Conservation (phyloP, 2,329 filamentous ascomycete genomes). For the Albophoma yamanashiensis region DNA sequence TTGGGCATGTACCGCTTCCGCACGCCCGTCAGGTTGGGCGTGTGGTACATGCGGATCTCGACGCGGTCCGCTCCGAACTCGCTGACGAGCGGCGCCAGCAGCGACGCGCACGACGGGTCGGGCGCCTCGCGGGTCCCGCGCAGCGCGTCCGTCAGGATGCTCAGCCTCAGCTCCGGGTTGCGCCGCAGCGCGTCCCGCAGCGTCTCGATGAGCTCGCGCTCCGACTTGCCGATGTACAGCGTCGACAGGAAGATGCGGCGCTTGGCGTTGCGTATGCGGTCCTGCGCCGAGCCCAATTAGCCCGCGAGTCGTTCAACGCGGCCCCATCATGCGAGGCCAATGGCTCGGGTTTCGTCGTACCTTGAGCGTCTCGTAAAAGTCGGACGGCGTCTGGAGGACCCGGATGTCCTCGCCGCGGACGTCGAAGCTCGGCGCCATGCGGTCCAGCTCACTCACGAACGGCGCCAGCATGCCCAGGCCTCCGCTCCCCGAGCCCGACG, state of each 20-base stretch:
- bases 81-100: conserved; percentile 70
- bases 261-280: conserved; percentile 72
- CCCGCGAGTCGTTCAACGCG: not conserved
- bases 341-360: conserved; percentile 31
- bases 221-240: conserved; percentile 88
- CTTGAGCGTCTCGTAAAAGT: conserved; percentile 89
- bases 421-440: conserved; percentile 82
- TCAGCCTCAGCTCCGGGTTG: conserved; percentile 70
- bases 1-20: conserved; percentile 76
- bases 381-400: conserved; percentile 68
- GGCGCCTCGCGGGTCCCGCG: conserved; percentile 88
- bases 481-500: conserved; percentile 10
- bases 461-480: conserved; percentile 36
- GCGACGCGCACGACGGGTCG: conserved; percentile 73
- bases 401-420: conserved; percentile 70
- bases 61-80: conserved; percentile 80
- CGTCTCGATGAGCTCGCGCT: conserved; percentile 76
- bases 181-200: conserved; percentile 62
- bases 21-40: conserved; percentile 82
- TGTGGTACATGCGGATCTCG: conserved; percentile 96
- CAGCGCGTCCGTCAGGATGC: conserved; percentile 83
- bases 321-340: too few relatives aligned
- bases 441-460: conserved; percentile 66
- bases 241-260: conserved; percentile 86
- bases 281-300: conserved; percentile 28